Evolutionary conservation across 1,284 basidiomycete genomes (phyloP), one percentile per base, ranked within the genome.

Genomic region (Puccinia horiana): DNA sequence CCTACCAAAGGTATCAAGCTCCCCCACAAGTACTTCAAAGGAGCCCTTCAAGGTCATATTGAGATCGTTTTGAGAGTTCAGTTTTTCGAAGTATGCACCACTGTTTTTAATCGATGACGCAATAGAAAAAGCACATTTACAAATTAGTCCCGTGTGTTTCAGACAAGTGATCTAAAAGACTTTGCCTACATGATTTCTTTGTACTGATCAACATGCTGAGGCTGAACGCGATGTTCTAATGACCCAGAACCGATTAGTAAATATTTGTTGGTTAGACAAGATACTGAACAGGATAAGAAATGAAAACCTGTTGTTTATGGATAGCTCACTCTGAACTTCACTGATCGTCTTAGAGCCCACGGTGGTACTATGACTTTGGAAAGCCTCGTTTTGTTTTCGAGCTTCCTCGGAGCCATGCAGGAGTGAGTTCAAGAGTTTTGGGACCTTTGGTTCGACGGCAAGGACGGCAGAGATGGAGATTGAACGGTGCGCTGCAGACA

Each of bases 391-490:
- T 23, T 81, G 67, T 52, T 74, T 56, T 63, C 70, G 54, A 29
- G 79, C 79, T 74, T 81, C 52, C 61, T 81, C 79, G 49, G 79
- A 81, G 26, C 79, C 79, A 73, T 81, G 79, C 14, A 81, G 70
- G 26, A 81, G 58, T n/a, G 79, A 63, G 44, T 81, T 81, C 49
- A 81, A 63, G 23, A 81, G 37, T 29, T 63, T 74, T 2, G 69
- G 79, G 0, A 63, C 70, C 32, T 73, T 81, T 1, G 69, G 52
- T 49, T 81, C 67, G 42, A 40, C 52, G 16, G n/a, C 20, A 3
- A 70, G 40, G 67, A 72, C 40, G 37, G 77, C 37, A 56, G 65
- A 58, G 75, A 74, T 74, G 20, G 72, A 56, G 29, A 74, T 16
- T 37, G 63, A 67, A 42, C 63, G 63, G 37, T 37, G 63, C 14